Evolutionary conservation across 176 grass and related monocot species (phyloP).

Genomic region (Phoenix roebelenii): DNA sequence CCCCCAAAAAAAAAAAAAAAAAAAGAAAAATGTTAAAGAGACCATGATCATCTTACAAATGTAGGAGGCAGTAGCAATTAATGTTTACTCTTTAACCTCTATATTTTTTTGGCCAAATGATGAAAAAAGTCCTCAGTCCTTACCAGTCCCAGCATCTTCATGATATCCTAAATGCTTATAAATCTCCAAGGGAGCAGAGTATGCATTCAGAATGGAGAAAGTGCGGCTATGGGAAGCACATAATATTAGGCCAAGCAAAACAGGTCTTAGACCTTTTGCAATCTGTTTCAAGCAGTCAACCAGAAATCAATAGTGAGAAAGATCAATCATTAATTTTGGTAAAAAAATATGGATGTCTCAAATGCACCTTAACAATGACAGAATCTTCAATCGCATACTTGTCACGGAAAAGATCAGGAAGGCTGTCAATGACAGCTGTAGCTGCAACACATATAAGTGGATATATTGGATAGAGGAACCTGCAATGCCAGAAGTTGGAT

Average conservation of each 20-base stretch:
- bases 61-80: background rate
- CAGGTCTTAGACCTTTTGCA: slow-evolving; percentile 74
- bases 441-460: slow-evolving; percentile 91
- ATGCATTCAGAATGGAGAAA: slow-evolving; percentile 96
- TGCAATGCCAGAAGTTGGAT: slow-evolving; percentile 7
- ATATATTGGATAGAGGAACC: slow-evolving; percentile 99
- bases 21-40: too few relatives aligned
- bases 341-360: background rate
- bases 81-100: too few relatives aligned
- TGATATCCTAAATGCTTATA: slow-evolving; percentile 87
- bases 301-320: background rate
- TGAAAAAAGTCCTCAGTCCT: slow-evolving; percentile 1
- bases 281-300: slow-evolving; percentile 49
- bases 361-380: slow-evolving; percentile 52
- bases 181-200: slow-evolving; percentile 83
- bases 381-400: slow-evolving; percentile 70
- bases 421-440: slow-evolving; percentile 68
- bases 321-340: background rate
- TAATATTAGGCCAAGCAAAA: slow-evolving; percentile 81
- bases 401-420: slow-evolving; percentile 83
- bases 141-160: slow-evolving; percentile 79
- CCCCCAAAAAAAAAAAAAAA: too few relatives aligned
- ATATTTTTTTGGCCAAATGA: too few relatives aligned
- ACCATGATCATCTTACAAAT: too few relatives aligned
- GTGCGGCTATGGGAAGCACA: slow-evolving; percentile 95